Percentiles rank a stretch among this genome's conserved stretches.
phyloP scores from a whole-genome alignment of 2,329 filamentous ascomycete genomes.

The Penicillium sp. region DNA sequence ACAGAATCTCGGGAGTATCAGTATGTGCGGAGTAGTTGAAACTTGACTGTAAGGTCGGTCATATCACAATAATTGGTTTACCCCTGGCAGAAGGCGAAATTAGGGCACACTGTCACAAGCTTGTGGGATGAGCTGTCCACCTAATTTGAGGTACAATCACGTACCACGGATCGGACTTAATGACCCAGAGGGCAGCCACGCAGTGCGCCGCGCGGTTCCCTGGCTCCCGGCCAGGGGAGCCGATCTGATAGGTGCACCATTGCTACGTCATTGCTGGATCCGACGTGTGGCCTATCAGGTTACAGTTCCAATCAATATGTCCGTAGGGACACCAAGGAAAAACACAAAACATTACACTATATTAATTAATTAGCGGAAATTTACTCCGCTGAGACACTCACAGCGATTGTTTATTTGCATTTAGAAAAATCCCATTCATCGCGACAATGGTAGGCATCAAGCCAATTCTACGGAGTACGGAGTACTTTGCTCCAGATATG shows the following conservation, averaged over 20 bases:
- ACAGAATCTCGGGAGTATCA: background rate
- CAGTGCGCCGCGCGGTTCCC: background rate
- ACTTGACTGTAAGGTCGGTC: background rate
- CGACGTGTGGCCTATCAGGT: slow-evolving; percentile 1
- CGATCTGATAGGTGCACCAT: background rate
- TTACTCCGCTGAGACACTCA: background rate
- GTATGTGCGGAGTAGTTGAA: too few relatives aligned
- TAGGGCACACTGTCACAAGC: background rate
- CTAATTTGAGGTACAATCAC: background rate
- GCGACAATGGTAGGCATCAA: background rate
- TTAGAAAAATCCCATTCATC: background rate
- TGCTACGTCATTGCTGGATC: background rate
- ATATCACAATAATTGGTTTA: slow-evolving; percentile 2
- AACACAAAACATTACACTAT: slow-evolving; percentile 1
- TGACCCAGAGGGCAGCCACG: background rate
- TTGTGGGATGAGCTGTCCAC: background rate
- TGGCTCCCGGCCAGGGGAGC: slow-evolving; percentile 3
- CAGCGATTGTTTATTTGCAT: too few relatives aligned
- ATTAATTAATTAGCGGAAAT: background rate
- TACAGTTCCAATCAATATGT: background rate
- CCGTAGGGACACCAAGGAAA: background rate
- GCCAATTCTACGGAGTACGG: background rate
- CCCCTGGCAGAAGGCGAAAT: slow-evolving; percentile 7
- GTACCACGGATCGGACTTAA: slow-evolving; percentile 1
- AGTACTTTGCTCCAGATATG: background rate